Evolutionary conservation across 495 filamentous ascomycete genomes (phyloP), one percentile per base, ranked within the genome.

Genomic region (Tirmania nivea): DNA sequence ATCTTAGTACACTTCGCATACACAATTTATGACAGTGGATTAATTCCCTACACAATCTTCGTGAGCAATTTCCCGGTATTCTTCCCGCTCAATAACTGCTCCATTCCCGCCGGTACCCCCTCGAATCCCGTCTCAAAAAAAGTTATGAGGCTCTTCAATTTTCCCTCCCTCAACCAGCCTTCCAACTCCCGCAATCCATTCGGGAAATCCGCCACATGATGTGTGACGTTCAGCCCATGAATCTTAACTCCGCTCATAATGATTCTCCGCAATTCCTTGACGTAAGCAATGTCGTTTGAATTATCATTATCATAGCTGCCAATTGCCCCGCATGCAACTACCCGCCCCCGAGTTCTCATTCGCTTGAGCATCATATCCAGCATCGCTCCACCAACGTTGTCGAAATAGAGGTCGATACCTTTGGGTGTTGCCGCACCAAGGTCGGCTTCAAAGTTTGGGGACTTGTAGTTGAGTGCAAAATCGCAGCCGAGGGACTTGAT

Each of bases 371-470:
- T 78, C 47, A 77, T 55, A 56, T 83, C 77, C 55, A 83, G 69
- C 54, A 83, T 76, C 54, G 75, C 69, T 0, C 79, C 80, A 1
- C 79, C 79, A n/a, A 82, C 80, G 59, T 83, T 83, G 58, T 83
- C 81, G 63, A 75, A 82, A 60, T 75, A 83, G 19, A 84, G 71
- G 54, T 84, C 76, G 14, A 82, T 77, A 56, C 67, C 77, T 0
- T 74, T 74, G 35, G 78, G 75, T 16, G 80, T 82, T 10, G 70
- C 78, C 57, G 70, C 69, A 53, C 59, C 66, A 45, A 85, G 71
- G 50, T 81, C 72, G 51, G 72, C 53, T 52, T 64, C 63, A 57
- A 84, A 87, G 8, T 66, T 63, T 0, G 68, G 52, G 48, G 65
- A 67, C 65, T 81, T 81, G 66, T 84, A 85, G 68, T 83, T 81